A percentile compares a stretch with the other conserved stretches of the same genome.
phyloP scores from a whole-genome alignment of 2,329 filamentous ascomycete species.

The Alternaria gansuensis region DNA sequence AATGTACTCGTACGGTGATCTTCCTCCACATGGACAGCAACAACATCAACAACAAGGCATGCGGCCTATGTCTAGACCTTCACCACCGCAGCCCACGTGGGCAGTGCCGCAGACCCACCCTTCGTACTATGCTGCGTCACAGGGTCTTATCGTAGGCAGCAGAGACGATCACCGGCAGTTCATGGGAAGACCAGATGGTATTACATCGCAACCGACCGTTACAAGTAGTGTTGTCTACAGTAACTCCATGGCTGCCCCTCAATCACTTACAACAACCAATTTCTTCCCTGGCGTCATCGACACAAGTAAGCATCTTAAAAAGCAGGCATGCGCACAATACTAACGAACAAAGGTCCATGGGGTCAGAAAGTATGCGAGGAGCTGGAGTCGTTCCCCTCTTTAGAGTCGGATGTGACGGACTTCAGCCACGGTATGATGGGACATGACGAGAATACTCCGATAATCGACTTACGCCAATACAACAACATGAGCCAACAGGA shows the following conservation, averaged over 20 bases:
- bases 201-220: constrained; percentile 36
- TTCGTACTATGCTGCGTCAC: constrained; percentile 43
- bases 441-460: constrained; percentile 53
- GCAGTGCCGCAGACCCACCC: constrained; percentile 47
- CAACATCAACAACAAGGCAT: constrained; percentile 25
- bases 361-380: constrained; percentile 53
- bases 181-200: constrained; percentile 36
- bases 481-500: constrained; percentile 46
- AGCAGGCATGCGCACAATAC: constrained; percentile 1
- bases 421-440: constrained; percentile 50
- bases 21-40: constrained; percentile 40
- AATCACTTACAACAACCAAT: constrained; percentile 39
- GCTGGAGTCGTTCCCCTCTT: constrained; percentile 50
- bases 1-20: constrained; percentile 49
- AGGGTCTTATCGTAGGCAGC: constrained; percentile 29
- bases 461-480: constrained; percentile 54
- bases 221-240: constrained; percentile 34
- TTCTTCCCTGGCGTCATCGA: constrained; percentile 51
- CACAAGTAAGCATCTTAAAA: constrained; percentile 44
- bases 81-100: constrained; percentile 49
- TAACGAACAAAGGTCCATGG: constrained; percentile 50
- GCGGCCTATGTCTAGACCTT: constrained; percentile 43
- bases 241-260: constrained; percentile 32
- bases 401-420: constrained; percentile 52
- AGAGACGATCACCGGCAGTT: constrained; percentile 43